Conservation (phyloP, 805 yeast genomes). For the Wickerhamiella galacta region DNA sequence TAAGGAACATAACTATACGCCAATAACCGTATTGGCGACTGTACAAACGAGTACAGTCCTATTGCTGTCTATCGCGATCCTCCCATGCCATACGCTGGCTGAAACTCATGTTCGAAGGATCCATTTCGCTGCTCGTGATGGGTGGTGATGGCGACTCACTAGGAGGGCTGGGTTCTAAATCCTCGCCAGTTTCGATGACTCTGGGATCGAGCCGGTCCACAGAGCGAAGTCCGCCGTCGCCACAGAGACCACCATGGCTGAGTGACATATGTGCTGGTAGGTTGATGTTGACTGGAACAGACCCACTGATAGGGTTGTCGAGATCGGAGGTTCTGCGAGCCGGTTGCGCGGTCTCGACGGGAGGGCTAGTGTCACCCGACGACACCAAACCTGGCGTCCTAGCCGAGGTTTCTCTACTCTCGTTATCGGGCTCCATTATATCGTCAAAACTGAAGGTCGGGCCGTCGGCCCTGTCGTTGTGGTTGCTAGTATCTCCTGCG, state of each 20-base stretch:
- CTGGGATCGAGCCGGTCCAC: neutral
- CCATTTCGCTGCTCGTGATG: slow-evolving; percentile 2
- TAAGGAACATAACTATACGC: no score
- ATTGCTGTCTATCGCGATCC: slow-evolving; percentile 1
- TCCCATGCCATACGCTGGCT: slow-evolving; percentile 18
- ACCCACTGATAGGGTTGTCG: no score
- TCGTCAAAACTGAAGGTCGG: slow-evolving; percentile 5
- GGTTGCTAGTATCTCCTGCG: no score
- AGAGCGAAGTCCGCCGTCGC: slow-evolving; percentile 1
- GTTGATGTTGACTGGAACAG: slow-evolving; percentile 5
- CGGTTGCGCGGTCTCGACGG: no score
- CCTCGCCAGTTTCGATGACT: neutral
- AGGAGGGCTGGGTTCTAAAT: neutral
- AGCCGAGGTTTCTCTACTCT: no score
- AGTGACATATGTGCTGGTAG: neutral
- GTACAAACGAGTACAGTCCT: neutral
- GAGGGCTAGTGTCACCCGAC: no score
- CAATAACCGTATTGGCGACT: neutral
- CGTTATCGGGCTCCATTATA: no score
- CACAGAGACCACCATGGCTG: neutral
- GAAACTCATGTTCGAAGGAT: slow-evolving; percentile 15
- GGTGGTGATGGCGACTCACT: neutral
- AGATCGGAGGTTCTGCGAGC: no score
- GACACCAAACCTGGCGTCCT: no score
- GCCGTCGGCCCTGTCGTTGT: neutral